Base-by-base conservation (phyloP, 2,329 filamentous ascomycete species). In the Monosporascus sp. region DNA sequence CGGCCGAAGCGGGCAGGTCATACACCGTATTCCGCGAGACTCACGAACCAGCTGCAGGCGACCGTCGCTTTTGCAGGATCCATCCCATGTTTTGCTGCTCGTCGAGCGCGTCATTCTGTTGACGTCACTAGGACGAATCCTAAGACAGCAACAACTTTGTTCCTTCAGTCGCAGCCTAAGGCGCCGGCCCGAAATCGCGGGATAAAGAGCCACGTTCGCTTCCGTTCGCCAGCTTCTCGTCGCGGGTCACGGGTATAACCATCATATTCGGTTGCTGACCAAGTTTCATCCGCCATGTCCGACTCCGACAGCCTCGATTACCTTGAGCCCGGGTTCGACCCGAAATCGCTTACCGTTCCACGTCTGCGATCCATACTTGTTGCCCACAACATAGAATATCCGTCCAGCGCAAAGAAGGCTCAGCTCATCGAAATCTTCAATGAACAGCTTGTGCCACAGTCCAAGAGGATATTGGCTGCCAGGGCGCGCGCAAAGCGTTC, bases 321-420 rank as follows among this genome's bases (percentile, higher is more conserved):
- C 69, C 85, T 97, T 35, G 85, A 92, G 66, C 81, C 89, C 51
- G 89, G 83, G 63, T 97, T 97, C 69, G 90, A 99, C 69, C 85
- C 94, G 20, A 80, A 81, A 66, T 83, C 81, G 59, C 82, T 97
- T 58, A 97, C 91, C 1, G 85, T 97, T 49, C 91, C 94, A 27
- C 88, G 88, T 46, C 78, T 99, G 62, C 89, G 94, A 64, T 93
- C 89, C 48, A 95, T 97, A 60, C 83, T 99, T 54, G 89, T 97
- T 65, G 88, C 85, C 60, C 90, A 99, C 74, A 88, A 91, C 67
- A 77, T 97, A 65, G 75, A 84, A 38, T 97, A 96, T 68, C 87
- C 92, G 5, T 86, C 90, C 0, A 92, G 86, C 5, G 91, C 94
- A 14, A 99, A 97, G 75, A 99, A 99, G 75, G 76, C 84, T 0